Conservation (phyloP, 2,329 filamentous ascomycete species). For the Colletotrichum tropicicola region DNA sequence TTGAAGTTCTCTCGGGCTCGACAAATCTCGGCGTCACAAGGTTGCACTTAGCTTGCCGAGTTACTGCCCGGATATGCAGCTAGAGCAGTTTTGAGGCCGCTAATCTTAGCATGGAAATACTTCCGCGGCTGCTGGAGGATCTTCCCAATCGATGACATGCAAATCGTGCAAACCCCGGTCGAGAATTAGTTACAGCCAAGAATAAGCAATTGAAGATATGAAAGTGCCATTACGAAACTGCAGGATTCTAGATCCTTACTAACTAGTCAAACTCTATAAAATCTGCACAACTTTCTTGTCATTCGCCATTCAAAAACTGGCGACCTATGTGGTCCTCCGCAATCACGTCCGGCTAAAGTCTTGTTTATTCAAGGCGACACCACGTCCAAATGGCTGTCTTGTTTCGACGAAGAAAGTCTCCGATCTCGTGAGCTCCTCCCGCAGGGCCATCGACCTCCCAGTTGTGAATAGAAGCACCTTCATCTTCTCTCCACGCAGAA, state of each 20-base stretch:
- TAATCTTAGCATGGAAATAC: neutral
- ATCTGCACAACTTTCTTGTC: too few species aligned
- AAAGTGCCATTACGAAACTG: too few species aligned
- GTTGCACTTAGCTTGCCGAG: too few species aligned
- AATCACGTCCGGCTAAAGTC: neutral
- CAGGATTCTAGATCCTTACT: too few species aligned
- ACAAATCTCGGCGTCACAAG: constrained; percentile 20
- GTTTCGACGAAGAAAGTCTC: neutral
- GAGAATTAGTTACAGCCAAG: too few species aligned
- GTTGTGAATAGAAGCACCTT: neutral
- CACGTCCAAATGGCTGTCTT: neutral
- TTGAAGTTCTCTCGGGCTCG: too few species aligned
- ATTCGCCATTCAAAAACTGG: too few species aligned
- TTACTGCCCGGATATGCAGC: neutral
- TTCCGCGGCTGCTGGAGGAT: neutral
- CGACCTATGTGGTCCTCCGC: too few species aligned
- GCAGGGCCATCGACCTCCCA: neutral
- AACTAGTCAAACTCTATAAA: too few species aligned
- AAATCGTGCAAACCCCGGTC: too few species aligned
- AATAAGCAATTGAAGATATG: too few species aligned
- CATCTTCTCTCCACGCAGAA: neutral
- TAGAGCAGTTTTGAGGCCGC: neutral
- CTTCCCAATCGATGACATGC: too few species aligned
- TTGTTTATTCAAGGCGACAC: neutral
- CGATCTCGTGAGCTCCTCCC: neutral